Percentiles rank a stretch among this genome's conserved stretches.
Conservation (phyloP, 805 yeast species). For the Candida michaelii region DNA sequence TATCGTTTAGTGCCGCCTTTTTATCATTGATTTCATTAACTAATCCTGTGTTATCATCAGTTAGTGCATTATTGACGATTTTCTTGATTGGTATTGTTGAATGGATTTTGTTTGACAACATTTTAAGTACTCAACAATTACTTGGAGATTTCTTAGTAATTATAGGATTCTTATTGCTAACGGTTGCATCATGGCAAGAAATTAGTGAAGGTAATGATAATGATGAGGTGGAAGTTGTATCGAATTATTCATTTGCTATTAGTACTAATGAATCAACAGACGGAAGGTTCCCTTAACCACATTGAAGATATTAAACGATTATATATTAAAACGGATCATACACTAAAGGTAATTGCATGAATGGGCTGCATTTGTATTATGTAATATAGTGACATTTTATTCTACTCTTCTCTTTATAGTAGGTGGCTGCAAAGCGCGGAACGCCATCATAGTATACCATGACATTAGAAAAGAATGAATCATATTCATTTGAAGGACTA, state of each 20-base stretch:
- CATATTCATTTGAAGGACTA: constrained; percentile 16
- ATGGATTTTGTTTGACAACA: constrained; percentile 63
- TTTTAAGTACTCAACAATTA: constrained; percentile 54
- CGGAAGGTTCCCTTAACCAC: too few relatives aligned
- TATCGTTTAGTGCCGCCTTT: constrained; percentile 69
- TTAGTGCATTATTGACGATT: constrained; percentile 69
- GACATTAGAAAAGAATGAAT: constrained; percentile 11
- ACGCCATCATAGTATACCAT: too few relatives aligned
- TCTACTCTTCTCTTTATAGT: too few relatives aligned
- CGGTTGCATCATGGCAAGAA: constrained; percentile 65
- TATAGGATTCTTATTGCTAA: constrained; percentile 65
- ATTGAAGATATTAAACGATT: too few relatives aligned
- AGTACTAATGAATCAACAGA: constrained; percentile 22
- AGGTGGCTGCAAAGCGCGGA: not conserved
- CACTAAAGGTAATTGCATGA: too few relatives aligned
- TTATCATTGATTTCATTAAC: constrained; percentile 79
- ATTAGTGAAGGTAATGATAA: constrained; percentile 48
- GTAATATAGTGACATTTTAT: too few relatives aligned
- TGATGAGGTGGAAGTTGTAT: constrained; percentile 43
- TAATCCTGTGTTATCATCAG: constrained; percentile 78
- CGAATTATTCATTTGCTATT: constrained; percentile 43
- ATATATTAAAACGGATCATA: too few relatives aligned
- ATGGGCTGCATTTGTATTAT: too few relatives aligned
- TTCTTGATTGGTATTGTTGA: constrained; percentile 77
- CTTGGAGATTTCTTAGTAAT: constrained; percentile 70